phyloP scores from a whole-genome alignment of 2,329 filamentous ascomycete species.

The Diaporthe amygdali region DNA sequence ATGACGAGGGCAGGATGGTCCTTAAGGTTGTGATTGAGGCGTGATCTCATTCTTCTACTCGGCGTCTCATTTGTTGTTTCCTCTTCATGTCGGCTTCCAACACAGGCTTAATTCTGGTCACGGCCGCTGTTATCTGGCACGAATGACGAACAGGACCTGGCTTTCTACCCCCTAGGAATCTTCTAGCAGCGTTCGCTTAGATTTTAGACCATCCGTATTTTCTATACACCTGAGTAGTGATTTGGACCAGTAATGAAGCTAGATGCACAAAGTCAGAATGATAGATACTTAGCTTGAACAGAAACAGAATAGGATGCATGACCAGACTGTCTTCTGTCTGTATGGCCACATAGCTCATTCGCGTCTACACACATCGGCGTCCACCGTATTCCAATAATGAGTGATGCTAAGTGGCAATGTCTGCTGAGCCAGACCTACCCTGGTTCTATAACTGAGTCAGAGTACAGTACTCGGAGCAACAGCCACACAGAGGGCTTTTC shows the following conservation, averaged over 20 bases:
- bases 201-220: neutral
- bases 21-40: conserved; percentile 73
- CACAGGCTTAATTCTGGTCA: neutral
- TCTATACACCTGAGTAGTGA: neutral
- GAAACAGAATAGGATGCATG: neutral
- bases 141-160: neutral
- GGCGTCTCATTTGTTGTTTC: neutral
- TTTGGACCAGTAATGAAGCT: neutral
- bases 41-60: conserved; percentile 31
- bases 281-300: neutral
- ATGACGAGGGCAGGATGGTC: conserved; percentile 71
- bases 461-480: too few relatives aligned
- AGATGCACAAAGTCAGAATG: too few relatives aligned
- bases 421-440: too few relatives aligned
- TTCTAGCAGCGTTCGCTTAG: neutral
- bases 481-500: too few relatives aligned
- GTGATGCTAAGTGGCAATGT: too few relatives aligned
- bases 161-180: neutral
- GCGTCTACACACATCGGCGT: neutral
- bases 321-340: neutral
- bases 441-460: too few relatives aligned
- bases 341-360: too few relatives aligned
- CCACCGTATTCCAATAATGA: too few relatives aligned
- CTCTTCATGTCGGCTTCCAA: neutral
- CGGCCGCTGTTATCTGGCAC: neutral